phyloP scores from a whole-genome alignment of 805 yeast species.

The Wickerhamiella cacticola region DNA sequence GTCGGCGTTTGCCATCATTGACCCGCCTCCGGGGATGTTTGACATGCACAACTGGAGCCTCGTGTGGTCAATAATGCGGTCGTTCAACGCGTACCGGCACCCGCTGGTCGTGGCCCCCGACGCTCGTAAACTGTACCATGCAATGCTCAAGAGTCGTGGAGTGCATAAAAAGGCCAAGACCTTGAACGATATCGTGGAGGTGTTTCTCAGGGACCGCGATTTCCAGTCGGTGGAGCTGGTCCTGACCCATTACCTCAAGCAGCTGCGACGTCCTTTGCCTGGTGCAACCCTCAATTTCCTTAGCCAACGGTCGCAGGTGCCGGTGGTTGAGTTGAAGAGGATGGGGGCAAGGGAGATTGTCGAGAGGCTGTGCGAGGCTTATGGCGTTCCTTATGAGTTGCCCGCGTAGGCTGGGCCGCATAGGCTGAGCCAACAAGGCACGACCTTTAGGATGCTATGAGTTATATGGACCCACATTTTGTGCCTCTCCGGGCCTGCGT shows the following conservation, averaged over 20 bases:
- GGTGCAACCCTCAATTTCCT: background rate
- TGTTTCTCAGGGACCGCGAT: background rate
- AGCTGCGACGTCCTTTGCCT: background rate
- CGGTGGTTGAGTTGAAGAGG: background rate
- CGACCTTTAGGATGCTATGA: too few relatives aligned
- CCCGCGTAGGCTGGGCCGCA: too few relatives aligned
- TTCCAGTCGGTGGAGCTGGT: background rate
- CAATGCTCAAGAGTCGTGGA: background rate
- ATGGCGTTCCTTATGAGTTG: background rate
- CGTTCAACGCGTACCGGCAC: background rate
- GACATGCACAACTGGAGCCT: conserved; percentile 2
- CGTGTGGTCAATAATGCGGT: background rate
- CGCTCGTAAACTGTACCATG: background rate
- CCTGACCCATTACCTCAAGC: background rate
- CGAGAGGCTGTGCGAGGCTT: background rate
- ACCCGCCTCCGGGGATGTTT: background rate
- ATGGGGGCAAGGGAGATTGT: background rate
- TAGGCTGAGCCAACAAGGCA: too few relatives aligned
- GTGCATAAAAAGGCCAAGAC: background rate
- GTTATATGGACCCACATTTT: too few relatives aligned
- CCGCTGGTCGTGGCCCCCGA: conserved; percentile 1
- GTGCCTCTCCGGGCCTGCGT: too few relatives aligned
- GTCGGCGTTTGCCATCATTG: background rate
- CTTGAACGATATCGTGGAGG: background rate
- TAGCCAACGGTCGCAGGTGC: background rate